Evolutionary conservation across 192 early-diverging fungal species (phyloP).

Genomic region (Coemansia sp.): DNA sequence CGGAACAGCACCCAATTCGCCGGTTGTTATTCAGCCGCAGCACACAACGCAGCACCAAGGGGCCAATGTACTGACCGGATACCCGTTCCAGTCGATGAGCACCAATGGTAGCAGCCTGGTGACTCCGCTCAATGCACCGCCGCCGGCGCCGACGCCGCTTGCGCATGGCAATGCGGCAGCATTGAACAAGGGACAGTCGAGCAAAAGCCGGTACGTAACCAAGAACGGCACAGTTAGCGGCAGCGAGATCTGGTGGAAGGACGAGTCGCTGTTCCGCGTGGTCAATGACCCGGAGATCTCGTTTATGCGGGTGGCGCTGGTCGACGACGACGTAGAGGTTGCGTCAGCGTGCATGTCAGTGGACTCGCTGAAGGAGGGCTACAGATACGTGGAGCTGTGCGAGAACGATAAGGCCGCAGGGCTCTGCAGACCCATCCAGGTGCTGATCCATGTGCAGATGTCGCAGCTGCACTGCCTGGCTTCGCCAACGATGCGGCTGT

Average conservation of each 20-base stretch:
- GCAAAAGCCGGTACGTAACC: constrained; percentile 24
- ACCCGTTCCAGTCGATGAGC: constrained; percentile 16
- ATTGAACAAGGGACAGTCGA: constrained; percentile 1
- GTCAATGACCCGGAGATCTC: constrained; percentile 43
- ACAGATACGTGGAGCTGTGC: constrained; percentile 47
- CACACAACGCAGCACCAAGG: neutral
- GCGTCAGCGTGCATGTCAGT: constrained; percentile 38
- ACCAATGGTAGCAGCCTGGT: constrained; percentile 13
- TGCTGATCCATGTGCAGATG: constrained; percentile 42
- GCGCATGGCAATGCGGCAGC: neutral
- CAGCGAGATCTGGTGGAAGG: constrained; percentile 43
- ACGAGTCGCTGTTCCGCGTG: constrained; percentile 24
- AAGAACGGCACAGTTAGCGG: constrained; percentile 20
- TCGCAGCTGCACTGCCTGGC: constrained; percentile 50
- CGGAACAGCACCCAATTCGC: constrained; percentile 33
- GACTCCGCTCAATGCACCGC: constrained; percentile 23
- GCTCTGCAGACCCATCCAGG: constrained; percentile 19
- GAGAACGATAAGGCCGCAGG: constrained; percentile 27
- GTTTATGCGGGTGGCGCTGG: constrained; percentile 40
- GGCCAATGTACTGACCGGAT: neutral
- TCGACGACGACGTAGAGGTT: constrained; percentile 45
- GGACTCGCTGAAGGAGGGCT: constrained; percentile 41
- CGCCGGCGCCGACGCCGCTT: constrained; percentile 33
- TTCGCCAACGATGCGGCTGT: neutral
- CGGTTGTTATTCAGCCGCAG: constrained; percentile 1